These are phyloP conservation scores for Coemansia sp. DNA, from an alignment of 192 early-diverging fungal species.

Conservation along the genomic window DNA sequence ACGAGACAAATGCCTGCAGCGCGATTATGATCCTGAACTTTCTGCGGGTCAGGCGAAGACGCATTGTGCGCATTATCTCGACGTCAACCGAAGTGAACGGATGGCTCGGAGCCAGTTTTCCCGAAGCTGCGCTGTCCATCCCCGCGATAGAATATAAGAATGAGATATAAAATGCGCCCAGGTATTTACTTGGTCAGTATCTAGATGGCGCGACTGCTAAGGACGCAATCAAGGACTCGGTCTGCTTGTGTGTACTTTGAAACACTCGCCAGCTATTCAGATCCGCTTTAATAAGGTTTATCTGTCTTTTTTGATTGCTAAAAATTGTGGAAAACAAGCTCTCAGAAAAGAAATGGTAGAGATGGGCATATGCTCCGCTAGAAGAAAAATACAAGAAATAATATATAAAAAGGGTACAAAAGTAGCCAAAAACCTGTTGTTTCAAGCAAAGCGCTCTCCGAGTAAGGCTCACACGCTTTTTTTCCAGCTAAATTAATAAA, in stretches of 20 bases:
- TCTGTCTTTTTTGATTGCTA: not conserved
- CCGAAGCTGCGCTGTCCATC: constrained; percentile 12
- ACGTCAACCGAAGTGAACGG: constrained; percentile 49
- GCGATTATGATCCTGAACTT: constrained; percentile 38
- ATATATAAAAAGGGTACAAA: not conserved
- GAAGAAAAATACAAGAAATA: not conserved
- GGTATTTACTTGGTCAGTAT: no score
- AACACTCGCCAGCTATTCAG: no score
- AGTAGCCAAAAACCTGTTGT: not conserved
- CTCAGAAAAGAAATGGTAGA: not conserved
- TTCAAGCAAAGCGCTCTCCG: not conserved
- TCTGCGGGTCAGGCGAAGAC: constrained; percentile 40
- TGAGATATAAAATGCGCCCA: not conserved
- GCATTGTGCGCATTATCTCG: constrained; percentile 53
- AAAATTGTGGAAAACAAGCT: not conserved
- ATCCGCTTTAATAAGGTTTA: not conserved
- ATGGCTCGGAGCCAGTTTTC: constrained; percentile 28
- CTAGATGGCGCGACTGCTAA: not conserved
- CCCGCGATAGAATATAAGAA: not conserved
- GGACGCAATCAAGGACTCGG: not conserved
- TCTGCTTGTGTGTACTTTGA: no score
- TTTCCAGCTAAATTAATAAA: not conserved
- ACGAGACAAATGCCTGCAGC: constrained; percentile 23
- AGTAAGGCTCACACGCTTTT: constrained; percentile 1
- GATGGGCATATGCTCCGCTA: no score